Evolutionary conservation across 805 yeast genomes (phyloP).

Genomic region (Wickerhamomyces sydowiorum): DNA sequence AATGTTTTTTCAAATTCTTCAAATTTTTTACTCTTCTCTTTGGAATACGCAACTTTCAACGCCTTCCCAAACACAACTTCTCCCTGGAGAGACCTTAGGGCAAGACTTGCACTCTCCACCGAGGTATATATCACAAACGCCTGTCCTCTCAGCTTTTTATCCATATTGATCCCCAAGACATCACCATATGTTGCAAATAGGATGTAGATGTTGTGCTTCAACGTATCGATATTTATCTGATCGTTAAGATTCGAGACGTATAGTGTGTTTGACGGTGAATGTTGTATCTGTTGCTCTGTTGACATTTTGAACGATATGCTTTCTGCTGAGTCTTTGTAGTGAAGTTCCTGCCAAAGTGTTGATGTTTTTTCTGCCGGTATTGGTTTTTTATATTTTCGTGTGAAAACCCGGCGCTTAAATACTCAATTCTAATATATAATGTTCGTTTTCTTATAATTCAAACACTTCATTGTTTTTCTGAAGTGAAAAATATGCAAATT

Average conservation of each 20-base stretch:
- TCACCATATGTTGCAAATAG: constrained; percentile 63
- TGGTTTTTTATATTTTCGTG: too few relatives aligned
- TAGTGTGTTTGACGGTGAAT: constrained; percentile 42
- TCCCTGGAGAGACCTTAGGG: constrained; percentile 41
- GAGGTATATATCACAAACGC: constrained; percentile 56
- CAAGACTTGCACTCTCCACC: constrained; percentile 43
- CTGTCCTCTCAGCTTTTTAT: constrained; percentile 52
- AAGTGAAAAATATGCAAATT: too few relatives aligned
- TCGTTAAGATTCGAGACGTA: constrained; percentile 58
- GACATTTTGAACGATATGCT: not conserved
- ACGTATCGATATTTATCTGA: constrained; percentile 35
- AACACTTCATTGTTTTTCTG: too few relatives aligned
- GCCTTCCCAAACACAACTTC: constrained; percentile 48
- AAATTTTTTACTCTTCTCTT: constrained; percentile 18
- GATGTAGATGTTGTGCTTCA: constrained; percentile 51
- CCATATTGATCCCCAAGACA: constrained; percentile 44
- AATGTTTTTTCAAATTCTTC: not conserved
- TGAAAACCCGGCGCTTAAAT: too few relatives aligned
- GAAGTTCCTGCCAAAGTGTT: too few relatives aligned
- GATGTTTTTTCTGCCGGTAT: too few relatives aligned
- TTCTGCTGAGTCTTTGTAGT: too few relatives aligned
- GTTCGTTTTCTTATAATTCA: too few relatives aligned
- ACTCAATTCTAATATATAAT: too few relatives aligned
- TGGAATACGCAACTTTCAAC: constrained; percentile 39
- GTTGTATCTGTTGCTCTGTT: not conserved